These are phyloP conservation scores for Picea sitchensis DNA, from an alignment of 75 land plant species.

Conservation along the genomic window DNA sequence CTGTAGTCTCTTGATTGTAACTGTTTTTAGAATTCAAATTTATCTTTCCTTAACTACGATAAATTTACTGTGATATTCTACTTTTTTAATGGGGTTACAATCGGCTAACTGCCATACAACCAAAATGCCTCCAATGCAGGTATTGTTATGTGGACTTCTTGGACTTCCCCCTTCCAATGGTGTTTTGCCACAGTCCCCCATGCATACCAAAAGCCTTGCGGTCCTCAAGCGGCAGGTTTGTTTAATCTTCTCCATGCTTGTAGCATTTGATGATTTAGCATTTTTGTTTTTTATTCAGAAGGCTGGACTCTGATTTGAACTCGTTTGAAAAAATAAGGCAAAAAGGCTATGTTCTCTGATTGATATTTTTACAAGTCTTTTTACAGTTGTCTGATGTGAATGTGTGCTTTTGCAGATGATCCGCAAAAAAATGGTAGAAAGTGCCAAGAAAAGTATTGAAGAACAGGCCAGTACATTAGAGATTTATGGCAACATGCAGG, in stretches of 20 bases:
- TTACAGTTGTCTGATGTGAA: not conserved
- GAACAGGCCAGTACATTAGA: slow-evolving; percentile 47
- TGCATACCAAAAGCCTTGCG: slow-evolving; percentile 90
- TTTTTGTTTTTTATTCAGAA: not conserved
- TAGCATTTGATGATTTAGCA: too few species aligned
- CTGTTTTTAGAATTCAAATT: not conserved
- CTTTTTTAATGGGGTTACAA: not conserved
- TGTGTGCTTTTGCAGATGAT: slow-evolving; percentile 42
- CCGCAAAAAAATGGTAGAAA: slow-evolving; percentile 67
- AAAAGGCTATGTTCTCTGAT: not conserved
- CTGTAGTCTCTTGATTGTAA: too few species aligned
- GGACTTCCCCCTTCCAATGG: slow-evolving; percentile 95
- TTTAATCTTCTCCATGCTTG: not conserved
- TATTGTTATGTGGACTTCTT: slow-evolving; percentile 74
- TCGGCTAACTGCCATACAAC: not conserved
- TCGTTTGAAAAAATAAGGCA: too few species aligned
- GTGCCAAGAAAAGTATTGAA: slow-evolving; percentile 62
- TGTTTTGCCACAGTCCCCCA: slow-evolving; percentile 90
- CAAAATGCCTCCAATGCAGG: slow-evolving; percentile 30
- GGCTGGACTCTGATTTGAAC: not conserved
- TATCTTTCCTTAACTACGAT: not conserved
- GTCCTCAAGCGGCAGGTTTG: slow-evolving; percentile 72
- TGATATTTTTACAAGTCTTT: not conserved
- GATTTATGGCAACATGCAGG: slow-evolving; percentile 75
- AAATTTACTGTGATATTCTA: not conserved